Evolutionary conservation across 257 asterid genomes (phyloP).

Genomic region (Nicotiana benthamiana): DNA sequence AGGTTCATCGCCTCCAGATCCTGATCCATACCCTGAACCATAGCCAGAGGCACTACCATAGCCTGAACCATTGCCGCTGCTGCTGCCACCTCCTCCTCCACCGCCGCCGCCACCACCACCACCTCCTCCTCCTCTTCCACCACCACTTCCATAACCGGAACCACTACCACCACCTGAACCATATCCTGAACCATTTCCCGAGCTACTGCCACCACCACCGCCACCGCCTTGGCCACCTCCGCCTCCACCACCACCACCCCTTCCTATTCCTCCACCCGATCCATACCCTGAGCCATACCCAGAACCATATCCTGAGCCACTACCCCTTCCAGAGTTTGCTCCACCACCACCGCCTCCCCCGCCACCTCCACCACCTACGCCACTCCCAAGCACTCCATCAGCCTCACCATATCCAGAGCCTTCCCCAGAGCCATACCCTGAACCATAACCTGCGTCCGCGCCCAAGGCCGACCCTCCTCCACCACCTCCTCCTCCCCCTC

Average conservation of each 20-base stretch:
- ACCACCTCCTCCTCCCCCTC: slow-evolving; percentile 14
- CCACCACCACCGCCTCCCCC: slow-evolving; percentile 21
- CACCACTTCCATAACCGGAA: slow-evolving; percentile 17
- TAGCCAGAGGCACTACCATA: slow-evolving; percentile 23
- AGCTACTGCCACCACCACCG: slow-evolving; percentile 18
- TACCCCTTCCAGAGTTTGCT: slow-evolving; percentile 19
- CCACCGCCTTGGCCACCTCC: slow-evolving; percentile 34
- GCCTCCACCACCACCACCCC: slow-evolving; percentile 42
- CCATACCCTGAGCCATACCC: slow-evolving; percentile 51
- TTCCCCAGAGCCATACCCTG: slow-evolving; percentile 19
- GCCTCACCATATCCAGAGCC: slow-evolving; percentile 23
- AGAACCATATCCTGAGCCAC: slow-evolving; percentile 30
- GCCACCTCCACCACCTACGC: slow-evolving; percentile 19
- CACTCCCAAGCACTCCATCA: not conserved
- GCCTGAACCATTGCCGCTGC: not conserved
- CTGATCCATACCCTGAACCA: slow-evolving; percentile 28
- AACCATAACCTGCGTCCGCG: slow-evolving; percentile 14
- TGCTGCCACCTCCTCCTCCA: accelerated
- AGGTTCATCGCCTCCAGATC: slow-evolving; percentile 19
- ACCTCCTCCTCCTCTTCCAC: slow-evolving; percentile 12
- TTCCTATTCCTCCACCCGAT: slow-evolving; percentile 23
- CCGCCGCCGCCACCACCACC: accelerated
- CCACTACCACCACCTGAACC: slow-evolving; percentile 27
- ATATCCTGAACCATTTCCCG: slow-evolving; percentile 23
- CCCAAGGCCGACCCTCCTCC: slow-evolving; percentile 11